Percentiles rank a stretch among this genome's conserved stretches.
These are phyloP conservation scores for Asterionellopsis glacialis DNA, from an alignment of 108 stramenopile species.

Conservation along the genomic window DNA sequence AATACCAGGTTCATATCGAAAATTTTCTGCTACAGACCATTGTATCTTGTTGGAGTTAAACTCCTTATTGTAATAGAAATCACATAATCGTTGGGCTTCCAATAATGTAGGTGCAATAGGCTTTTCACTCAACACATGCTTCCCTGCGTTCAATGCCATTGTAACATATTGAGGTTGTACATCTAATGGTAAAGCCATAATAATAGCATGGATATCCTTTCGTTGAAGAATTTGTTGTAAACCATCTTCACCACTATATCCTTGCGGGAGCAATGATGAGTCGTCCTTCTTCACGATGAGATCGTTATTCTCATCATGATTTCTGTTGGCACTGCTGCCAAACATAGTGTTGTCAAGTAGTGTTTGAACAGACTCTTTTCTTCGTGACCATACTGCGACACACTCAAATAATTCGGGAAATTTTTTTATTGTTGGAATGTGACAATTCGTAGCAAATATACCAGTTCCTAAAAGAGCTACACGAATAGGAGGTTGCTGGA, in stretches of 20 bases:
- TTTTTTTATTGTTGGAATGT: constrained; percentile 5
- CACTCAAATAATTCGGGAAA: not conserved
- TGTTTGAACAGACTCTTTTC: not conserved
- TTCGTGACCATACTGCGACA: constrained; percentile 14
- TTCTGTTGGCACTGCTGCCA: too few relatives aligned
- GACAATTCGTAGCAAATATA: constrained; percentile 14
- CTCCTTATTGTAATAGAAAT: constrained; percentile 1
- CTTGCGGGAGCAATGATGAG: not conserved
- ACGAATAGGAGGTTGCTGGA: constrained; percentile 8
- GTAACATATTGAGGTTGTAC: constrained; percentile 10
- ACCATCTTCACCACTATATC: too few relatives aligned
- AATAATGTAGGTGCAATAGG: constrained; percentile 7
- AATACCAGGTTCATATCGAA: constrained; percentile 12
- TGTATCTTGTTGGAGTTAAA: not conserved
- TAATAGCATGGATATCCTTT: constrained; percentile 7
- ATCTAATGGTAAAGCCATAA: constrained; percentile 11
- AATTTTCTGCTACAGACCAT: constrained; percentile 15
- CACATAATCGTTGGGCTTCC: not conserved
- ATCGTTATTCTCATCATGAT: too few relatives aligned
- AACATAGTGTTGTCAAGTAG: not conserved
- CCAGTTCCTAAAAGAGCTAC: constrained; percentile 16
- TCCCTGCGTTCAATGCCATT: not conserved
- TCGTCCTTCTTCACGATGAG: too few relatives aligned
- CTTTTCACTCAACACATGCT: constrained; percentile 14
- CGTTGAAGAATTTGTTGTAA: not conserved